Percentiles rank a stretch among this genome's conserved stretches.
These are phyloP conservation scores for Quercus parvula DNA, from an alignment of 306 rosid species.

Conservation along the genomic window DNA sequence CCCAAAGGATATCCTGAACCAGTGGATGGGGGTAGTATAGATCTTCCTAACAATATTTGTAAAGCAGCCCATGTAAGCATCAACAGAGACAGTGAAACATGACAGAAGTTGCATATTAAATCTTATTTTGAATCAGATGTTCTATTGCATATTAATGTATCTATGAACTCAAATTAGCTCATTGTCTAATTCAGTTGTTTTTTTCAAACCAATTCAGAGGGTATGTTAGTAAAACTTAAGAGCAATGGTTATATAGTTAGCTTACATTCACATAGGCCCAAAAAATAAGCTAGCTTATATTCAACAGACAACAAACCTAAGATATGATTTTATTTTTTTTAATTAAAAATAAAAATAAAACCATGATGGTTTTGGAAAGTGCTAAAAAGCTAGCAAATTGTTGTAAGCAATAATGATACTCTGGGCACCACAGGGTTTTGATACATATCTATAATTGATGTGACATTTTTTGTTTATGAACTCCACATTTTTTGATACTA, in stretches of 20 bases:
- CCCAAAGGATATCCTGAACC: constrained; percentile 82
- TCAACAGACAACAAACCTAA: background rate
- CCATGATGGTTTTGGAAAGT: background rate
- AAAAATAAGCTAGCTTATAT: background rate
- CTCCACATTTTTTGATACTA: background rate
- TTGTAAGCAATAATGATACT: background rate
- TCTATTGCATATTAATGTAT: background rate
- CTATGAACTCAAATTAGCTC: background rate
- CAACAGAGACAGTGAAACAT: background rate
- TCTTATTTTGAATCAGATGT: background rate
- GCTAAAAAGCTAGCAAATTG: background rate
- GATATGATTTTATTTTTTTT: background rate
- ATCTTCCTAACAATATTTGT: constrained; percentile 55
- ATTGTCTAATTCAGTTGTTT: too few relatives aligned
- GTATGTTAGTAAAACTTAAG: too few relatives aligned
- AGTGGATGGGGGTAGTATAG: constrained; percentile 85
- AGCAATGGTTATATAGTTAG: background rate
- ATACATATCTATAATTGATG: background rate
- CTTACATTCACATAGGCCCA: too few relatives aligned
- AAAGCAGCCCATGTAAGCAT: background rate
- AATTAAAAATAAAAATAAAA: too few relatives aligned
- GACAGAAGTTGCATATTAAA: background rate
- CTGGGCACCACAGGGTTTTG: background rate
- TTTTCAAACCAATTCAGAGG: too few relatives aligned
- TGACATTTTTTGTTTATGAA: background rate